A percentile compares a stretch with the other conserved stretches of the same genome.
Evolutionary conservation across 371 early-diverging fungal species (phyloP).

Genomic region (Nematocida ausubeli): DNA sequence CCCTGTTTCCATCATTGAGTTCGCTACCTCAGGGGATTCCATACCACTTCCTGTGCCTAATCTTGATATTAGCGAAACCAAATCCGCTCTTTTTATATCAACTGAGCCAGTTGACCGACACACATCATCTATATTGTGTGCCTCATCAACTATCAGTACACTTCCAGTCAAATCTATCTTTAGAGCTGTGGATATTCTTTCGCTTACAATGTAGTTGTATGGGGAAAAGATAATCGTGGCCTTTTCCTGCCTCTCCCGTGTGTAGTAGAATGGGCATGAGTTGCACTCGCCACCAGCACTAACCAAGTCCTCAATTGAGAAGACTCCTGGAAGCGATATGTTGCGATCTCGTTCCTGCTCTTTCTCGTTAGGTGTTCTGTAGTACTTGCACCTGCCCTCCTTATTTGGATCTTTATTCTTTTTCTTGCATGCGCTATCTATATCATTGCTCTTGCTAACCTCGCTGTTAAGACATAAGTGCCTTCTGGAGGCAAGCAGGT

Average conservation of each 20-base stretch:
- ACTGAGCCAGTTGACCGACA: constrained; percentile 70
- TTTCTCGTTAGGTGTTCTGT: background rate
- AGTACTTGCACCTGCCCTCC: constrained; percentile 65
- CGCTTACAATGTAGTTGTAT: constrained; percentile 82
- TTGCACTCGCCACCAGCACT: constrained; percentile 62
- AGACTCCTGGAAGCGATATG: background rate
- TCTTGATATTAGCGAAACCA: constrained; percentile 54
- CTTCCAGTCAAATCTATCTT: constrained; percentile 68
- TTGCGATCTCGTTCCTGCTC: constrained; percentile 38
- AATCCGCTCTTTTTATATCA: constrained; percentile 62
- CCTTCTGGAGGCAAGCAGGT: constrained; percentile 75
- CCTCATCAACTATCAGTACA: constrained; percentile 82
- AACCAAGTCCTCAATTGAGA: constrained; percentile 68
- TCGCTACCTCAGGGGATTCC: background rate
- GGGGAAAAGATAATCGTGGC: constrained; percentile 81
- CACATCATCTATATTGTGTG: constrained; percentile 69
- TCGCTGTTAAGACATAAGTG: constrained; percentile 77
- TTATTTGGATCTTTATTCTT: constrained; percentile 69
- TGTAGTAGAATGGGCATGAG: constrained; percentile 77
- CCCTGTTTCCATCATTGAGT: background rate
- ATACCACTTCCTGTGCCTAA: constrained; percentile 50
- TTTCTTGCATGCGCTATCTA: constrained; percentile 73
- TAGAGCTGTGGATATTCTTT: constrained; percentile 68
- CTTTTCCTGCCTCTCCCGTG: constrained; percentile 69
- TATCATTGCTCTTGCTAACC: constrained; percentile 70